phyloP scores from a whole-genome alignment of 2,329 filamentous ascomycete genomes.

The Tolypocladium ovalisporum region DNA sequence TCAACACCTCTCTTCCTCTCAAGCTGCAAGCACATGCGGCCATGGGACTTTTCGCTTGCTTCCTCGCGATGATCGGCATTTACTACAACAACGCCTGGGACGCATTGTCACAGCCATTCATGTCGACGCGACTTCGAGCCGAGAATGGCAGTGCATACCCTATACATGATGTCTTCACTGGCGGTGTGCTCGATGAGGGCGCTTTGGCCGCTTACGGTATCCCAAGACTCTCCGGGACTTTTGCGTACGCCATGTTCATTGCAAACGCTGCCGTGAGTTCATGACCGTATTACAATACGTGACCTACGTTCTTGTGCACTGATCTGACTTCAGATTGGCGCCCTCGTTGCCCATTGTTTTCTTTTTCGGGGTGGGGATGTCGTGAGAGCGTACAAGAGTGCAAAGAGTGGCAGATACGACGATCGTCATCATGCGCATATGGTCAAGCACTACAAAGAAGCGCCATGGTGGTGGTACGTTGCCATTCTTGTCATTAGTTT shows the following conservation, averaged over 20 bases:
- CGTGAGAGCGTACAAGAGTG: background rate
- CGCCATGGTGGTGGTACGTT: conserved; percentile 24
- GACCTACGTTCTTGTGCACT: background rate
- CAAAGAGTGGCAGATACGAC: conserved; percentile 22
- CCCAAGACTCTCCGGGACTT: background rate
- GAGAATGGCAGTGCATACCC: background rate
- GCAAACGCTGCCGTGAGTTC: background rate
- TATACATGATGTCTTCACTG: background rate
- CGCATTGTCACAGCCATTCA: background rate
- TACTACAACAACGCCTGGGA: background rate
- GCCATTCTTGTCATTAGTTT: conserved; percentile 18
- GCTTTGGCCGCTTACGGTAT: background rate
- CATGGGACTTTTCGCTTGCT: background rate
- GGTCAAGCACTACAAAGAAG: conserved; percentile 39
- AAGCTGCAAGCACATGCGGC: background rate
- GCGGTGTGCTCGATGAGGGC: background rate
- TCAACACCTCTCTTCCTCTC: background rate
- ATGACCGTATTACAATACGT: background rate
- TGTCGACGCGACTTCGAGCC: background rate
- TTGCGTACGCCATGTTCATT: background rate
- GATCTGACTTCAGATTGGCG: background rate
- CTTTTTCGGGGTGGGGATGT: background rate
- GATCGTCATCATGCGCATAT: conserved; percentile 43
- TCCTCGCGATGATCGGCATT: background rate
- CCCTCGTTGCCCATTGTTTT: background rate